Percentiles rank a stretch among this genome's conserved stretches.
These are phyloP conservation scores for Porcisia deanei DNA, from an alignment of 208 protist species.

Conservation along the genomic window DNA sequence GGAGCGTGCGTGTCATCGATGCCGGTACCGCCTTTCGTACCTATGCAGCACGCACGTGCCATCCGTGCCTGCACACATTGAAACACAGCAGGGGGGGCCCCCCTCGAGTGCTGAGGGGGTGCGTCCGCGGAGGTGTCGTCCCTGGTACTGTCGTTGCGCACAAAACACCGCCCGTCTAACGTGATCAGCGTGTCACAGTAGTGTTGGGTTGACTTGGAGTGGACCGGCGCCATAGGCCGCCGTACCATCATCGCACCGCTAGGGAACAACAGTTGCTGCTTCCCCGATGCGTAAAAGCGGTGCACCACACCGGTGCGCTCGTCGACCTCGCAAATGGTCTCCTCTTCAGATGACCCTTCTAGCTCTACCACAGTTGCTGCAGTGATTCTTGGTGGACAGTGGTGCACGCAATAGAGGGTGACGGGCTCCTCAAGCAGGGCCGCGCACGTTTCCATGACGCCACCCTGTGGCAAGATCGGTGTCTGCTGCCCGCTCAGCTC, in stretches of 20 bases:
- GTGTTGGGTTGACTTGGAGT: not conserved
- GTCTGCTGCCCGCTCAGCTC: conserved; percentile 13
- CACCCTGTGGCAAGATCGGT: conserved; percentile 10
- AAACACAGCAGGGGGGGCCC: conserved; percentile 1
- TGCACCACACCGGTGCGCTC: conserved; percentile 54
- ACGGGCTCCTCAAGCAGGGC: conserved; percentile 24
- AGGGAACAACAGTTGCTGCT: conserved; percentile 61
- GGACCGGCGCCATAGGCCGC: conserved; percentile 22
- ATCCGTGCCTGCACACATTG: conserved; percentile 12
- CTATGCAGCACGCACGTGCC: not conserved
- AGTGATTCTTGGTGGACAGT: conserved; percentile 5
- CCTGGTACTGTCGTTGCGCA: conserved; percentile 20
- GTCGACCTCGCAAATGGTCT: conserved; percentile 57
- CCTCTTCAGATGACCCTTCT: conserved; percentile 48
- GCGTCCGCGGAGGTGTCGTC: not conserved
- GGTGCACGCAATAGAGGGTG: conserved; percentile 45
- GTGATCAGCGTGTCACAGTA: conserved; percentile 57
- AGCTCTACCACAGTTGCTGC: conserved; percentile 12
- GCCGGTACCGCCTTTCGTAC: not conserved
- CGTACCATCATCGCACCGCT: conserved; percentile 66
- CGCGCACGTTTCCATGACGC: conserved; percentile 14
- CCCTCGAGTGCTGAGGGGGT: not conserved
- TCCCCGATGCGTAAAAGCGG: conserved; percentile 67
- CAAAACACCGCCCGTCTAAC: conserved; percentile 44
- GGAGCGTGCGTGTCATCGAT: conserved; percentile 1